Evolutionary conservation across 768 basidiomycete genomes (phyloP), one percentile per base, ranked within the genome.

Genomic region (Trametes villosa): DNA sequence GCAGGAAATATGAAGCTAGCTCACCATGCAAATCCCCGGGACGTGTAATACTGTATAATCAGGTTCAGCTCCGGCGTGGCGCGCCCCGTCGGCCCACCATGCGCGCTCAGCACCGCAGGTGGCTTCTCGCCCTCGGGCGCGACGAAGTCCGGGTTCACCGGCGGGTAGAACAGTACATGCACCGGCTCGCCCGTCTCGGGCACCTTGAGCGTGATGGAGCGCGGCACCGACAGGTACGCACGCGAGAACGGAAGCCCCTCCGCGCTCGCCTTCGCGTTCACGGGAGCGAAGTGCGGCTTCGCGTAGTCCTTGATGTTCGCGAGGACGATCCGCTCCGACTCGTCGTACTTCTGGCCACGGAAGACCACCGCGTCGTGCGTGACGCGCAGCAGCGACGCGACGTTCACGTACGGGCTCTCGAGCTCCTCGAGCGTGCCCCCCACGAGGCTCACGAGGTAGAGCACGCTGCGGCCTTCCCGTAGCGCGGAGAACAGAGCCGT

Each of bases 11-110:
- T 27, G 11, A 22, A 46, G 22, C n/a, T 22, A 2, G 55, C 77
- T 53, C 64, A 89, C 89, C 87, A 91, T n/a, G 80, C 88, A 75
- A 82, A 92, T 27, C 89, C 88, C 6, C 88, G 80, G 30, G 83
- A 83, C 0, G 89, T 91, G 62, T 84, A 91, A 65, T 81, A 92
- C 64, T 88, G 80, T 46, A 76, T 81, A n/a, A 65, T 70, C 83
- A 84, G 84, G 15, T 69, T 71, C 33, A 92, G 70, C 0, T 76
- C 81, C 53, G 86, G 84, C 1, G 61, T 20, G 4, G 76, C 74
- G 4, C 77, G 70, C 3, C 65, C 66, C 0, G 89, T 92, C 0
- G 92, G 92, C 0, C 91, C 91, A 0, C 92, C 92, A 60, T 93
- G 92, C 5, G 81, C 80, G 36, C 78, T 65, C 13, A 91, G 74